Base-by-base conservation (phyloP, 164 flowering plant genomes). In the Magnolia sinica region DNA sequence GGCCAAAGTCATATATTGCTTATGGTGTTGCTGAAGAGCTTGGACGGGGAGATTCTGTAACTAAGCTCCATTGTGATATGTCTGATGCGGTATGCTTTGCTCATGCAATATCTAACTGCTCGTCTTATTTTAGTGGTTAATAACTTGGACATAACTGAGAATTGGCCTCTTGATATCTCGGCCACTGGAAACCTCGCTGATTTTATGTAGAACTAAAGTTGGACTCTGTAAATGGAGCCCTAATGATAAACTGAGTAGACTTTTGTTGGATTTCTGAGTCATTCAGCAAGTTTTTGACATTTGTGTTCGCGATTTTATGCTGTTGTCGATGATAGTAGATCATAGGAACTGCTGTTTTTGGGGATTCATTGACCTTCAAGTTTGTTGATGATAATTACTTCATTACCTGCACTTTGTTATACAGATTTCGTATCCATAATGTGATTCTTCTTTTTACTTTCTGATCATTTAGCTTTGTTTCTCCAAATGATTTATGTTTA, bases 11-110 rank as follows among this genome's bases (percentile, higher is more conserved):
- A 7, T 89, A 89, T 74, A 87, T 90, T 82, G 93, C 91, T 67
- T 89, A 88, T 82, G 93, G 93, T 68, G 24, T 82, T 79, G 64
- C 79, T 49, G 74, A 83, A 61, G 93, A 90, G 76, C 87, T 90
- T 50, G 93, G 91, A 8, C 82, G 90, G 73, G 93, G 89, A 22
- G 93, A 90, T 70, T 90, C 93, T 70, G 91, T 90, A 8, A 89
- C 91, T 45, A 90, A 89, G 84, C 89, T 90, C 77, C 93, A 89
- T 49, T 90, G 92, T 51, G 94, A 90, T 65, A 81, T 90, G 88
- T 88, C 94, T 79, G 94, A 90, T 83, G 92, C 92, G 80, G 94
- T 90, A 87, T 71, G 82, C 64, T 78, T 71, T 24, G 9, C 71
- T 73, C 64, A 29, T 59, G 22, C 5, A 70, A 0, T 50, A 2